Conservation (phyloP, 2,329 filamentous ascomycete species). For the Calonectria fujianensis region DNA sequence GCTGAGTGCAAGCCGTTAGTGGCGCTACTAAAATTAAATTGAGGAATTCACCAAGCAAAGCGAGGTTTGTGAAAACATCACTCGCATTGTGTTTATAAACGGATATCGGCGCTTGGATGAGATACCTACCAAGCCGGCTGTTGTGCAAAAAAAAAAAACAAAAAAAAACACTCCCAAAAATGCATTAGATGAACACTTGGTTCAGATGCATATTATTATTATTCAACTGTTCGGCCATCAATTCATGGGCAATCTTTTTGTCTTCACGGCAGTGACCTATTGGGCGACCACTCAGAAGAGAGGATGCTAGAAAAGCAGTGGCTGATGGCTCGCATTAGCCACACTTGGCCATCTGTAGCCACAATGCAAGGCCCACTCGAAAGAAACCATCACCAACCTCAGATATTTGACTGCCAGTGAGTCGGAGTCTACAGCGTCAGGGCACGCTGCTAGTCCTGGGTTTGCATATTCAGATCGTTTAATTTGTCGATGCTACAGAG, state of each 20-base stretch:
- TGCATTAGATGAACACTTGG: too few relatives aligned
- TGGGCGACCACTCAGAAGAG: background rate
- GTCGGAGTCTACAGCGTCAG: constrained; percentile 37
- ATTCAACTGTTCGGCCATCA: background rate
- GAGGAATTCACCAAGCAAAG: background rate
- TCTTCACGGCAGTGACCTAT: background rate
- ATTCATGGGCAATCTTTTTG: too few relatives aligned
- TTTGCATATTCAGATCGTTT: constrained; percentile 3
- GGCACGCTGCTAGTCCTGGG: background rate
- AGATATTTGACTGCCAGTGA: constrained; percentile 40
- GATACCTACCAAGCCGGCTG: background rate
- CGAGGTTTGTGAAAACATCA: background rate
- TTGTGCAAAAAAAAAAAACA: background rate
- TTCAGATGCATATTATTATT: too few relatives aligned
- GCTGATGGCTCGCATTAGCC: constrained; percentile 37
- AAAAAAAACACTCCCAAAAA: background rate
- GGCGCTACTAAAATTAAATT: background rate
- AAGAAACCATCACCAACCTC: constrained; percentile 55
- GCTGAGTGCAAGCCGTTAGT: background rate
- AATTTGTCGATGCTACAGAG: too few relatives aligned
- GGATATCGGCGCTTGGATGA: background rate
- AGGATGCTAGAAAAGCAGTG: constrained; percentile 39
- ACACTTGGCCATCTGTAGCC: constrained; percentile 46
- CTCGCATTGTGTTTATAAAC: background rate
- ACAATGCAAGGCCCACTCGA: constrained; percentile 50